A percentile compares a stretch with the other conserved stretches of the same genome.
Conservation (phyloP, 1,139 yeast species). For the Yamadazyma trypodendri region DNA sequence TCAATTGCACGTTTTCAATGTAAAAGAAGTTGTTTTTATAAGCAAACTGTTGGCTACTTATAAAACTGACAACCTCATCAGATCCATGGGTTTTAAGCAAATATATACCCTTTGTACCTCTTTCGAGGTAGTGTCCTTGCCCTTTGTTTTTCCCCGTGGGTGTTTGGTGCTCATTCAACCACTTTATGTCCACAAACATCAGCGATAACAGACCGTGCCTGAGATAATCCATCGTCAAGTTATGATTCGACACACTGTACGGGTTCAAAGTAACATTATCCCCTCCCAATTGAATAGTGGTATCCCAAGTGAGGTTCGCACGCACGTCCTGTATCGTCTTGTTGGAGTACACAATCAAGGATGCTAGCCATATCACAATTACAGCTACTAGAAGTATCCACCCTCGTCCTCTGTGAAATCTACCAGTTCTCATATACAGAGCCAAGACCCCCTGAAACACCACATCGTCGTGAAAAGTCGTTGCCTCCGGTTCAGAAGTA, state of each 20-base stretch:
- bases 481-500: background rate
- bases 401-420: constrained; percentile 11
- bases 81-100: constrained; percentile 14
- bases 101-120: constrained; percentile 19
- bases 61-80: constrained; percentile 16
- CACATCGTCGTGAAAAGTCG: constrained; percentile 26
- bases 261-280: constrained; percentile 32
- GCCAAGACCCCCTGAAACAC: constrained; percentile 24
- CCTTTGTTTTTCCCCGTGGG: constrained; percentile 31
- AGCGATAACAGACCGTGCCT: constrained; percentile 26
- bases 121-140: constrained; percentile 35
- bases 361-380: constrained; percentile 26
- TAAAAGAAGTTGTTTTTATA: constrained; percentile 35
- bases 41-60: constrained; percentile 27
- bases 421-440: constrained; percentile 17
- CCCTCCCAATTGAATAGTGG: constrained; percentile 27
- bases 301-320: constrained; percentile 25
- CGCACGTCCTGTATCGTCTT: constrained; percentile 22
- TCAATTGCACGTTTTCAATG: constrained; percentile 27
- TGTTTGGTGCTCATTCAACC: constrained; percentile 34
- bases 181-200: constrained; percentile 19
- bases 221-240: constrained; percentile 29
- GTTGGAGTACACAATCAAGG: constrained; percentile 31
- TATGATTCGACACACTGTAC: constrained; percentile 26
- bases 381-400: constrained; percentile 6